Percentiles rank a stretch among this genome's conserved stretches.
Evolutionary conservation across 768 basidiomycete genomes (phyloP).

Genomic region (Amanita thiersii): DNA sequence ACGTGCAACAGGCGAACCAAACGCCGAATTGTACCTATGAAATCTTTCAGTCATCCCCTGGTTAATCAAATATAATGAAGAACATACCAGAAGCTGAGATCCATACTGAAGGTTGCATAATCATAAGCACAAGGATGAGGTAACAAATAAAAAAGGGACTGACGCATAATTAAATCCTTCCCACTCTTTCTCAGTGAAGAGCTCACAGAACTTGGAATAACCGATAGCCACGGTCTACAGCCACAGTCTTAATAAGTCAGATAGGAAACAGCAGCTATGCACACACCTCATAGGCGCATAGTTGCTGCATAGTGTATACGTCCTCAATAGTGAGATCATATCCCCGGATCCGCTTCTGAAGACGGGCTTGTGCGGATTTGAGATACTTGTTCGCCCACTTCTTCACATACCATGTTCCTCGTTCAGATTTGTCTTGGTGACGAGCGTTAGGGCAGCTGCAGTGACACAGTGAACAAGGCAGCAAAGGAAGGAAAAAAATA

Average conservation of each 20-base stretch:
- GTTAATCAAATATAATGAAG: slow-evolving; percentile 3
- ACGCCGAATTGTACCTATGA: slow-evolving; percentile 65
- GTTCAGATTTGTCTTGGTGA: slow-evolving; percentile 36
- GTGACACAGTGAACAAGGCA: not conserved
- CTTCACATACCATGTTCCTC: slow-evolving; percentile 47
- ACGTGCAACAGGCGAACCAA: slow-evolving; percentile 74
- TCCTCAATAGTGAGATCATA: slow-evolving; percentile 60
- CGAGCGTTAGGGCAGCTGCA: slow-evolving; percentile 57
- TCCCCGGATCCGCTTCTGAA: slow-evolving; percentile 53
- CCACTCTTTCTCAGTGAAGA: slow-evolving; percentile 92
- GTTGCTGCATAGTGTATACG: slow-evolving; percentile 69
- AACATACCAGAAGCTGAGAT: slow-evolving; percentile 52
- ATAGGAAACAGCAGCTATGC: not conserved
- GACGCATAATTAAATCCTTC: slow-evolving; percentile 85
- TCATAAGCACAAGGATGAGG: not conserved
- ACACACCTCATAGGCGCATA: slow-evolving; percentile 78
- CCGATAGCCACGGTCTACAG: slow-evolving; percentile 80
- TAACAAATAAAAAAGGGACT: slow-evolving; percentile 17
- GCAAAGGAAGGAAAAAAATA: slow-evolving; percentile 1
- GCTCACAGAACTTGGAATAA: slow-evolving; percentile 83
- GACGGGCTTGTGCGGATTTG: slow-evolving; percentile 48
- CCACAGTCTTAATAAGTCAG: slow-evolving; percentile 3
- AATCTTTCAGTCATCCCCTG: slow-evolving; percentile 5
- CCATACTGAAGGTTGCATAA: slow-evolving; percentile 33
- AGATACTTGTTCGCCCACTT: slow-evolving; percentile 74